These are phyloP conservation scores for Dalbergia cochinchinensis DNA, from an alignment of 306 rosid genomes.

Conservation along the genomic window DNA sequence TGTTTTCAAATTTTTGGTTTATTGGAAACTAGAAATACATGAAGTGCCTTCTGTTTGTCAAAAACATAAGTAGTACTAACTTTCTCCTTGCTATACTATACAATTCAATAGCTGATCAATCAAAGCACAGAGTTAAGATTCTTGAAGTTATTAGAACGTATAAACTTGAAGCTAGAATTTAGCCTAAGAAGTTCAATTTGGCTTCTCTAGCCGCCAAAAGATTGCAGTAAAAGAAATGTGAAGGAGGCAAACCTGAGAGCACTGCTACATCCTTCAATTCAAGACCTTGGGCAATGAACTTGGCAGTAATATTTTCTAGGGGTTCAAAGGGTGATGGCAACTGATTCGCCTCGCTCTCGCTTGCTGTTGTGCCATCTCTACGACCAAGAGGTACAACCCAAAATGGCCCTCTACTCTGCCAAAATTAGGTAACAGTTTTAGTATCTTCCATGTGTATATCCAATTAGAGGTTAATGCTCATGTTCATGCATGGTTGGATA, in stretches of 20 bases:
- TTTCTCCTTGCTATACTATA: too few relatives aligned
- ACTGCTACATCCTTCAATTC: slow-evolving; percentile 75
- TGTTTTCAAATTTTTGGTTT: background rate
- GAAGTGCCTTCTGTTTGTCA: background rate
- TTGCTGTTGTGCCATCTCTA: slow-evolving; percentile 80
- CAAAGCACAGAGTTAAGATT: background rate
- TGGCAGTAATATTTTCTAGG: slow-evolving; percentile 66
- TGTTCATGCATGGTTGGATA: background rate
- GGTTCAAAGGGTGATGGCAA: slow-evolving; percentile 89
- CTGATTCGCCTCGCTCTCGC: slow-evolving; percentile 63
- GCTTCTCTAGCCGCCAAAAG: background rate
- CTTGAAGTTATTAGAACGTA: background rate
- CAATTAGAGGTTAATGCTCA: background rate
- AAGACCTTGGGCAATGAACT: slow-evolving; percentile 76
- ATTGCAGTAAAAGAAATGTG: background rate
- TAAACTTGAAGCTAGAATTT: background rate
- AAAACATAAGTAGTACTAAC: background rate
- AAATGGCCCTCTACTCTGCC: slow-evolving; percentile 74
- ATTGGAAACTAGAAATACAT: background rate
- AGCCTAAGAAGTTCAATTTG: slow-evolving; percentile 1
- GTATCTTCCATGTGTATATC: background rate
- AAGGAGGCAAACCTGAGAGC: slow-evolving; percentile 74
- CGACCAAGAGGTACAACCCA: slow-evolving; percentile 84
- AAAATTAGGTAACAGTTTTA: background rate
- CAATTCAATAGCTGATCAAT: background rate